Base-by-base conservation (phyloP, 2,329 filamentous ascomycete genomes). In the Ophiocordyceps australis region DNA sequence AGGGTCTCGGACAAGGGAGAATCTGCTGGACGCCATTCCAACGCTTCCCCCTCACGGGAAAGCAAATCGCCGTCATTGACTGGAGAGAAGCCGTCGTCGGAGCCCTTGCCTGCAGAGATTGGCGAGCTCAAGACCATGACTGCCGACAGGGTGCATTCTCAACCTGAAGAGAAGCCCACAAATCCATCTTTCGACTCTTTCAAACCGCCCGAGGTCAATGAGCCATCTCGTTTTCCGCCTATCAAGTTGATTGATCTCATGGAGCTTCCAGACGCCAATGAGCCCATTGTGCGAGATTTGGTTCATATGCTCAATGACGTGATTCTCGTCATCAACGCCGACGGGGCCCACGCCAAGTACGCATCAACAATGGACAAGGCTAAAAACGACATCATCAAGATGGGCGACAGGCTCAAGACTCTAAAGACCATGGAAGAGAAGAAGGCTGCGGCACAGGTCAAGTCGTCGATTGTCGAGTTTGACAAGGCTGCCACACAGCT, bases 271-370 rank as follows among this genome's bases (percentile, higher is more conserved):
- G 68, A 82, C 40, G 81, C 78, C 27, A 70, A 74, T 31, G 86
- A 95, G 46, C 79, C 81, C 16, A 66, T 93, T 19, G 79, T 95
- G 14, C 83, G 94, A 52, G 82, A 95, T 42, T 62, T 98, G 5
- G 82, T 92, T 31, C 86, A 81, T 56, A 86, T 93, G 55, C 65
- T 98, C 40, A 98, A 98, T 55, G 82, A 92, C 50, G 76, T 98
- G 40, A 93, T 98, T 45, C 74, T 80, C 7, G 81, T 91, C 24
- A 74, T 94, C 47, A 93, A 94, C 49, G 78, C 79, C 30, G 86
- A 93, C 47, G 70, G 75, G 32, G 70, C 80, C 30, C 69, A 75
- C 34, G 65, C 65, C 38, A 82, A 77, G 49, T 93, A 89, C 53
- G 72, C 70, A 27, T 65, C 68, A 3, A 75, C 82, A 1, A 73